Evolutionary conservation across 352 stramenopile species (phyloP).

Genomic region (Globisporangium spinosum): DNA sequence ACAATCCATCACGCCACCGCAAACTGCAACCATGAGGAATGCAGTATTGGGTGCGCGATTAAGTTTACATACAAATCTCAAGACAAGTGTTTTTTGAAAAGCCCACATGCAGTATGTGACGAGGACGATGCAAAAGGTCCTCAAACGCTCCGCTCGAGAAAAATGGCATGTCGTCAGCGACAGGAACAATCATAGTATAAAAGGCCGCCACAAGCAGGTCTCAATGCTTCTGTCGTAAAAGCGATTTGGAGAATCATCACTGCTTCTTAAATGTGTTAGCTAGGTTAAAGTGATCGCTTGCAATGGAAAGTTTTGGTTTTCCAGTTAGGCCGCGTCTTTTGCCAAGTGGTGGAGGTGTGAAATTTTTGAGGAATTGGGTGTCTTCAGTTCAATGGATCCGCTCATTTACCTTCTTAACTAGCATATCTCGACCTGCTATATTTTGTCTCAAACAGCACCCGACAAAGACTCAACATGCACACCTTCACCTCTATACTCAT

Average conservation of each 20-base stretch:
- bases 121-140: neutral
- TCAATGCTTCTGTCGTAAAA: no score
- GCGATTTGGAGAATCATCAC: no score
- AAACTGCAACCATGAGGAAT: neutral
- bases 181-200: neutral
- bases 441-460: neutral
- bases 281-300: no score
- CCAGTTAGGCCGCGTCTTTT: no score
- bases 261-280: no score
- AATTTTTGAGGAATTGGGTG: no score
- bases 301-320: no score
- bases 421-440: neutral
- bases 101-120: neutral
- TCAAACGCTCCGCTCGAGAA: neutral
- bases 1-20: neutral
- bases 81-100: neutral
- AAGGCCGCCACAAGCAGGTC: no score
- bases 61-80: neutral
- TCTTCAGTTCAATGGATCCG: no score
- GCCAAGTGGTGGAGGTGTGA: no score
- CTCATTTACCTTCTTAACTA: no score
- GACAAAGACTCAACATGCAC: neutral
- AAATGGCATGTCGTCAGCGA: neutral
- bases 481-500: neutral
- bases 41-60: neutral